Evolutionary conservation across 495 filamentous ascomycete species (phyloP).

Genomic region (Hypoxylon cercidicola): DNA sequence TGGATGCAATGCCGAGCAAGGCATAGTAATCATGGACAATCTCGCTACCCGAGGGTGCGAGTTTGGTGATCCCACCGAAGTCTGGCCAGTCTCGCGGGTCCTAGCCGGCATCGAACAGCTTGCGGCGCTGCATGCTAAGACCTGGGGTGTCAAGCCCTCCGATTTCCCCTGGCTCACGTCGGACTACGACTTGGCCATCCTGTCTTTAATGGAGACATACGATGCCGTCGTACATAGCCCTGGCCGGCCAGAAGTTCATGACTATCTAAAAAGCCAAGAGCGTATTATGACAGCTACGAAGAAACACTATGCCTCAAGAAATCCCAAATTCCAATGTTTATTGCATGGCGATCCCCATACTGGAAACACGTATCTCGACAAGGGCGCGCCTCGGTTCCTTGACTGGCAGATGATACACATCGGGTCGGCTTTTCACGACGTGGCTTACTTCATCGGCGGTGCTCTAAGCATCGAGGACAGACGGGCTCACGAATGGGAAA

Average conservation of each 20-base stretch:
- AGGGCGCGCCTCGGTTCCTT: conserved; percentile 37
- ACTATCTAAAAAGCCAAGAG: conserved; percentile 38
- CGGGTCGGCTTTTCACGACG: conserved; percentile 44
- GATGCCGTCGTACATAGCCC: conserved; percentile 33
- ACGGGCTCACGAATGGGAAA: conserved; percentile 73
- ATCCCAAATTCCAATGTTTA: conserved; percentile 41
- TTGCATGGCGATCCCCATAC: conserved; percentile 44
- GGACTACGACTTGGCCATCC: conserved; percentile 45
- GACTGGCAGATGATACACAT: conserved; percentile 47
- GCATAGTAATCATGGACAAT: conserved; percentile 46
- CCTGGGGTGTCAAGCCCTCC: conserved; percentile 39
- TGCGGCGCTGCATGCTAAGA: conserved; percentile 43
- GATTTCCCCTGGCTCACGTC: conserved; percentile 39
- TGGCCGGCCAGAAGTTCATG: conserved; percentile 33
- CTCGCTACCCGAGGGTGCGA: conserved; percentile 34
- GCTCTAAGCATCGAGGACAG: conserved; percentile 69
- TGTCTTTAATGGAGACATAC: conserved; percentile 32
- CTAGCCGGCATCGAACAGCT: conserved; percentile 43
- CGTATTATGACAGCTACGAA: conserved; percentile 40
- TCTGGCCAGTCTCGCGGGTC: conserved; percentile 37
- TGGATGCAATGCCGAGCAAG: conserved; percentile 35
- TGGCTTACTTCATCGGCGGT: conserved; percentile 43
- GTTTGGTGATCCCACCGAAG: conserved; percentile 27
- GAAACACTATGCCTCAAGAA: conserved; percentile 40
- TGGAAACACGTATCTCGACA: conserved; percentile 42